Base-by-base conservation (phyloP, 345 rosid species). In the Gossypium mustelinum region DNA sequence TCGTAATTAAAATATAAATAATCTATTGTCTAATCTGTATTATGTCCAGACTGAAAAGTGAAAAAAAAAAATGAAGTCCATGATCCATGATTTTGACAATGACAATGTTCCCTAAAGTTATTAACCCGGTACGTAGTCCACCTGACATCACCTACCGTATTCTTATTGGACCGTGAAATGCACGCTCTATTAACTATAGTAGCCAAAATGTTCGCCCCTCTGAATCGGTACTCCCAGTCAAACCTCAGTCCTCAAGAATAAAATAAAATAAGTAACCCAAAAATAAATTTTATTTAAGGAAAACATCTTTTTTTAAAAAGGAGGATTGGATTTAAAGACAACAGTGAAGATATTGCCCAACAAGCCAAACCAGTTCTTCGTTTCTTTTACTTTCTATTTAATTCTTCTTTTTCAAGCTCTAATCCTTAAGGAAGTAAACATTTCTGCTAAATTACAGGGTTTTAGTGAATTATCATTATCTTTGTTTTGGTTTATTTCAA, bases 41-140 rank as follows among this genome's bases (percentile, higher is more conserved):
- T 57, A 18, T 65, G 41, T 34, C 7, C 41, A 34, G 41, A 34
- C 41, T 34, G 7, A 34, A 5, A 34, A 34, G 41, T 29, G 7
- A 34, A 65, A 66, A 66, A 20, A 20, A 11, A 14, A 20, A 64
- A 20, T 10, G 2, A 64, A 41, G 69, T n/a, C 9, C 25, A 41
- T 41, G 69, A 64, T 10, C 25, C 43, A 41, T 41, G 68, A 43
- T 4, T 41, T 0, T n/a, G 50, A 64, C 50, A 39, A 64, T 41
- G 51, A 41, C 50, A n/a, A 65, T 11, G 48, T 45, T 1, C 18
- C 59, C 20, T 16, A 52, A 17, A 55, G 59, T 55, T 63, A 63
- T 81, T 17, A 67, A 70, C 77, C 61, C 34, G 47, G 86, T 79
- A 81, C 85, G 84, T 81, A 67, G 54, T 50, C 75, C 43, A 50